Conservation (phyloP, 1,139 yeast genomes). For the Yamadazyma trypodendri region DNA sequence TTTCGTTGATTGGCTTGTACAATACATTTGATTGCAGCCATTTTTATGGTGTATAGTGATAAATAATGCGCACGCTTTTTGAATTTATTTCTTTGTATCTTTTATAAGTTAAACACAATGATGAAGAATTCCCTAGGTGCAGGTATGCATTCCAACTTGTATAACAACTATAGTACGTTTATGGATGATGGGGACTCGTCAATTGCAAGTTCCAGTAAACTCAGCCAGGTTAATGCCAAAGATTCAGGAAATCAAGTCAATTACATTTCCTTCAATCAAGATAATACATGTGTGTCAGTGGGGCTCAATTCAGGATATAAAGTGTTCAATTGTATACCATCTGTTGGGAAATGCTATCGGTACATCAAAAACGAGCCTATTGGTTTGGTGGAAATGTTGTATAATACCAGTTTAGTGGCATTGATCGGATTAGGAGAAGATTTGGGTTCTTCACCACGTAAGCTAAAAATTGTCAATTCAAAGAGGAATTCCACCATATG, state of each 20-base stretch:
- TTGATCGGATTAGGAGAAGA: slow-evolving; percentile 87
- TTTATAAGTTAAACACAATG: slow-evolving; percentile 7
- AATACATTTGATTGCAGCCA: slow-evolving; percentile 7
- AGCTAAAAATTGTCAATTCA: slow-evolving; percentile 78
- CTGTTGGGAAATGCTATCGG: slow-evolving; percentile 73
- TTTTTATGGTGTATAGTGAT: too few relatives aligned
- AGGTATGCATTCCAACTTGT: slow-evolving; percentile 17
- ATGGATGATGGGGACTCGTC: slow-evolving; percentile 16
- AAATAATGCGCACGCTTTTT: background rate
- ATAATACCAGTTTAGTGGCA: slow-evolving; percentile 83
- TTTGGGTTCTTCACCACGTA: slow-evolving; percentile 75
- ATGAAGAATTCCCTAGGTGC: slow-evolving; percentile 18
- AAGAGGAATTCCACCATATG: slow-evolving; percentile 71
- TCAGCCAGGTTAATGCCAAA: slow-evolving; percentile 11
- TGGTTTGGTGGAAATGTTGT: slow-evolving; percentile 86
- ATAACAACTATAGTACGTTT: slow-evolving; percentile 9
- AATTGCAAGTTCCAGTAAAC: slow-evolving; percentile 15
- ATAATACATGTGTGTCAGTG: slow-evolving; percentile 80
- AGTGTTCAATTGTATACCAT: slow-evolving; percentile 83
- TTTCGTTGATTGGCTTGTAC: slow-evolving; percentile 34
- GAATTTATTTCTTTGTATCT: background rate
- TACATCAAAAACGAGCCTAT: slow-evolving; percentile 51
- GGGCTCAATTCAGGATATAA: slow-evolving; percentile 78
- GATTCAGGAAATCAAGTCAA: slow-evolving; percentile 35
- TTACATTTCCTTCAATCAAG: slow-evolving; percentile 83